phyloP scores from a whole-genome alignment of 2,329 filamentous ascomycete genomes.

The Microdochium trichocladiopsis region DNA sequence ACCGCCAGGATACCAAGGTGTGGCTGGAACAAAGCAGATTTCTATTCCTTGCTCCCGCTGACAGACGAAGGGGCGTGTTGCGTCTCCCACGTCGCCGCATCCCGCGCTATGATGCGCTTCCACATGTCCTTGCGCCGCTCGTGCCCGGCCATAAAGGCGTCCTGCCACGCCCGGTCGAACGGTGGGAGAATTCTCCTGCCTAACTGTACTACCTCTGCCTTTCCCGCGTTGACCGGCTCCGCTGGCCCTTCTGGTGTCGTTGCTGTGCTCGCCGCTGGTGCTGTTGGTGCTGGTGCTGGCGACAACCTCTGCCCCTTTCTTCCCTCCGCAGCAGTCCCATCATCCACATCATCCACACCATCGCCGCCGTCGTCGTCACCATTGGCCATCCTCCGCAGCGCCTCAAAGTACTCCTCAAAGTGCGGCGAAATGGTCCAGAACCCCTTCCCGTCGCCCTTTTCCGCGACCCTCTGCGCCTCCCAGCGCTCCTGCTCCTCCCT shows the following conservation, averaged over 20 bases:
- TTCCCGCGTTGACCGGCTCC: background rate
- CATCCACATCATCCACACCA: constrained; percentile 12
- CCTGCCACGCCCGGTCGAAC: constrained; percentile 38
- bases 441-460: constrained; percentile 46
- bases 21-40: no score
- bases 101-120: constrained; percentile 39
- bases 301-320: background rate
- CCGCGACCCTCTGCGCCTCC: constrained; percentile 47
- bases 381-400: constrained; percentile 40
- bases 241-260: background rate
- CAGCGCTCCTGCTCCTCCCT: constrained; percentile 41
- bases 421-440: constrained; percentile 54
- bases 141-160: constrained; percentile 45
- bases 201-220: background rate
- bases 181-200: constrained; percentile 21
- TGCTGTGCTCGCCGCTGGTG: background rate
- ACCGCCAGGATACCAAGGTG: no score
- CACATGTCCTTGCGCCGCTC: constrained; percentile 52
- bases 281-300: background rate
- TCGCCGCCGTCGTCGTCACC: constrained; percentile 12
- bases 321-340: constrained; percentile 35
- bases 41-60: background rate
- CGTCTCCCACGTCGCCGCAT: background rate
- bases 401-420: constrained; percentile 60
- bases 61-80: no score